A percentile compares a stretch with the other conserved stretches of the same genome.
phyloP scores from a whole-genome alignment of 345 rosid genomes.

The Bruguiera gymnorhiza region DNA sequence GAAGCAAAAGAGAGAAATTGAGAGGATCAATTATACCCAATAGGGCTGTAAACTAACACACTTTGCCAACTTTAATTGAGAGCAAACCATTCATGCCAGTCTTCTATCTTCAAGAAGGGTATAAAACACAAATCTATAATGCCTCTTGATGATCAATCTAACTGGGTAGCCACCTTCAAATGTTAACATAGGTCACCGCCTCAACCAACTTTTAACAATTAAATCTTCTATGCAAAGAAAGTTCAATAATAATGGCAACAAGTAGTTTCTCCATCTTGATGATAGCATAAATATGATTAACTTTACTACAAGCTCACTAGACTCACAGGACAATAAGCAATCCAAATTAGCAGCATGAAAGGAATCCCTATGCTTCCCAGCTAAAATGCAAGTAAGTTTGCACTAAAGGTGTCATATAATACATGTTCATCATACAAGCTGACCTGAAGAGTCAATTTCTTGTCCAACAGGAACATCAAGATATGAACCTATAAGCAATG shows the following conservation, averaged over 20 bases:
- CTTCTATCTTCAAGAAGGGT: neutral
- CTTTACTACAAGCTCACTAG: no score
- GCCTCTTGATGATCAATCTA: neutral
- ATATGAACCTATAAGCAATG: conserved; percentile 78
- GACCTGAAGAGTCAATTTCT: conserved; percentile 90
- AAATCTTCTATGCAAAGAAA: neutral
- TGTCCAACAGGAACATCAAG: conserved; percentile 94
- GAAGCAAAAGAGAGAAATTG: no score
- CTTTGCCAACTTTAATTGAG: no score
- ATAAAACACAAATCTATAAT: neutral
- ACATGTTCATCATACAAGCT: conserved; percentile 18
- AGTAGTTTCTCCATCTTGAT: neutral
- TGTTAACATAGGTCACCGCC: neutral
- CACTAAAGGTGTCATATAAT: neutral
- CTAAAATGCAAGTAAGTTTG: neutral
- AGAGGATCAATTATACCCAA: no score
- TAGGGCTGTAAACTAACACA: no score
- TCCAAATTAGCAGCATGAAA: neutral
- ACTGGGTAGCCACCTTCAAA: neutral
- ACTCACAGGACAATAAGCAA: no score
- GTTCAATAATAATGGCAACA: neutral
- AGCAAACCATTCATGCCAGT: no score
- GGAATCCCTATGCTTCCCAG: neutral
- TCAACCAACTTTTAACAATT: neutral
- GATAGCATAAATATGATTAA: neutral